Percentiles rank a stretch among this genome's conserved stretches.
These are phyloP conservation scores for Salix caprea DNA, from an alignment of 345 rosid genomes.

Conservation along the genomic window DNA sequence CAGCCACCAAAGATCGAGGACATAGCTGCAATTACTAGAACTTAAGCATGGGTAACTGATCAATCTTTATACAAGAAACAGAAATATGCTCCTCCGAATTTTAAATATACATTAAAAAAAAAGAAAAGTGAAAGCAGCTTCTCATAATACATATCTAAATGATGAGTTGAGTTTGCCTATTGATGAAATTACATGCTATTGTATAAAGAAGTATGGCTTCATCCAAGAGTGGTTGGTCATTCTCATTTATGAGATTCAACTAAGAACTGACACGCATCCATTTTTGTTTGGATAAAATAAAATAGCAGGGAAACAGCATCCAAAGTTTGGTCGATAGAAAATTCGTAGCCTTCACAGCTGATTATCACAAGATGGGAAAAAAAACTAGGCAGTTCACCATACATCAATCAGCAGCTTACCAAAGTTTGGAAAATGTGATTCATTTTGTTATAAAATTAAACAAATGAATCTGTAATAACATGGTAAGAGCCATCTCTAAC, in stretches of 20 bases:
- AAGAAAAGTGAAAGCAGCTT: not conserved
- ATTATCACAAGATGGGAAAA: not conserved
- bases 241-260: too few relatives aligned
- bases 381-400: not conserved
- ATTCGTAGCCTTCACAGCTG: not conserved
- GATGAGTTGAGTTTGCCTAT: not conserved
- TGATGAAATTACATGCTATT: not conserved
- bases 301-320: not conserved
- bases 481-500: not conserved
- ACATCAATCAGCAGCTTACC: not conserved
- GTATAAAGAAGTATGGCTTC: not conserved
- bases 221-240: too few relatives aligned
- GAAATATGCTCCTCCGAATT: not conserved
- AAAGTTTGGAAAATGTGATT: not conserved
- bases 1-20: not conserved
- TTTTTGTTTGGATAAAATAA: not conserved
- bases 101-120: not conserved
- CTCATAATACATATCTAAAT: not conserved
- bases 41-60: not conserved
- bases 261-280: not conserved
- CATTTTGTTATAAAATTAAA: not conserved
- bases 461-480: not conserved
- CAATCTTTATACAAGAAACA: not conserved
- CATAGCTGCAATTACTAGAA: not conserved
- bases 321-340: not conserved